Evolutionary conservation across 2,329 filamentous ascomycete genomes (phyloP), one percentile per base, ranked within the genome.

Genomic region (Alternaria hordeiaustralica): DNA sequence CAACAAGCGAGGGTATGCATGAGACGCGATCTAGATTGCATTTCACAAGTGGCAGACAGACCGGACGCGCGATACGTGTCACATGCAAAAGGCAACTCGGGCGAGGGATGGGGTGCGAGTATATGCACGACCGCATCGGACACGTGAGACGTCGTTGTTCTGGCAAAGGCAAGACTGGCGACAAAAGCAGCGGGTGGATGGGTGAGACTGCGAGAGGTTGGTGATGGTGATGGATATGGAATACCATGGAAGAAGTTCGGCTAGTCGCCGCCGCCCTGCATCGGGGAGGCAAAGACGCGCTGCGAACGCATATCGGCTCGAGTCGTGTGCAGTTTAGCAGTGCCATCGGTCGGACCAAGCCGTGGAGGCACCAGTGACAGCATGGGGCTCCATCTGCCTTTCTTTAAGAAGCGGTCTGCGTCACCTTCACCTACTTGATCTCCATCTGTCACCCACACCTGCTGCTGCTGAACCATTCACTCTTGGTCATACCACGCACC

Each of bases 31-130:
- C 64, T 64, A 61, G 64, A 60, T 58, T 63, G 61, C 54, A 64
- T 65, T 59, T 61, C 55, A 64, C 63, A 71, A 55, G 62, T 61
- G 55, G 54, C 55, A 58, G 49, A 56, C 36, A 55, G 53, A 33
- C 36, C 36, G 51, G 50, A 56, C 59, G 58, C 54, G 55, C 55
- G 63, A 67, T 65, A 69, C 69, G 71, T 73, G 70, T 69, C 71
- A 70, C 64, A 66, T 67, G 69, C 65, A 55, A 47, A 65, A 60
- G 68, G 69, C 66, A 73, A 59, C 68, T 69, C 46, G 62, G 60
- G 66, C 71, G 69, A 70, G 64, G 45, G 43, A 62, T 46, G 66
- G 50, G 44, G 25, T 61, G 55, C 55, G 44, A 13, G 41, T 43
- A 23, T 13, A 20, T 30, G 43, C 41, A 21, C 28, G 50, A 25